Evolutionary conservation across 805 yeast genomes (phyloP).

Genomic region (Candida arabinofermentans): DNA sequence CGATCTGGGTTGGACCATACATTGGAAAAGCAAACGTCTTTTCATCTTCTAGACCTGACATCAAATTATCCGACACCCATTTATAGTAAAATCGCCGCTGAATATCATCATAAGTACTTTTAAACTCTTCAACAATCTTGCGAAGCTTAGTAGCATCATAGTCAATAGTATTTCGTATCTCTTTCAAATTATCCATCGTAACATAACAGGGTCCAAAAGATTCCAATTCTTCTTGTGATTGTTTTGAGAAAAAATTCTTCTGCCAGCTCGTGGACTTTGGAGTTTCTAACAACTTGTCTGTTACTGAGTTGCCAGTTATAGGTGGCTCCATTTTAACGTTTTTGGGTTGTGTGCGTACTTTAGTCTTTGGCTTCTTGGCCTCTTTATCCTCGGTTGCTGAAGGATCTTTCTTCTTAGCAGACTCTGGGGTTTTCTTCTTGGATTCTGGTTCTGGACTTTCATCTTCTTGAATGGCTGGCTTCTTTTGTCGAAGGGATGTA

Average conservation of each 20-base stretch:
- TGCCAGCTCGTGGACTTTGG: slow-evolving; percentile 1
- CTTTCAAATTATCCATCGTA: slow-evolving; percentile 17
- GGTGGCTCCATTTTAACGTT: too few species aligned
- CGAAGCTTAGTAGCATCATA: slow-evolving; percentile 9
- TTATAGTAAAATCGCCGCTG: slow-evolving; percentile 22
- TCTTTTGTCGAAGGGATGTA: not conserved
- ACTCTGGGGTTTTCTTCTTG: not conserved
- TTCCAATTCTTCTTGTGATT: slow-evolving; percentile 3
- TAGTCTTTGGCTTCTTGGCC: not conserved
- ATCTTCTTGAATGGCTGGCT: not conserved
- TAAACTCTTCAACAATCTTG: slow-evolving; percentile 15
- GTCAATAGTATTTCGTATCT: slow-evolving; percentile 10
- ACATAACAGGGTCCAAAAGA: slow-evolving; percentile 16
- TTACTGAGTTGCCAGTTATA: too few species aligned
- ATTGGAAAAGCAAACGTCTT: slow-evolving; percentile 23
- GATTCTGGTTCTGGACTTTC: not conserved
- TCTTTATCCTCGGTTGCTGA: not conserved
- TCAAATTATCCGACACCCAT: slow-evolving; percentile 18
- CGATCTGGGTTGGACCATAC: slow-evolving; percentile 31
- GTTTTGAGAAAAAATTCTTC: slow-evolving; percentile 1
- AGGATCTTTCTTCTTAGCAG: not conserved
- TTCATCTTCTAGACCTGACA: slow-evolving; percentile 8
- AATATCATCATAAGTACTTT: slow-evolving; percentile 19
- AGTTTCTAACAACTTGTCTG: too few species aligned
- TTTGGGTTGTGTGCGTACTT: not conserved